Evolutionary conservation across 2,329 filamentous ascomycete genomes (phyloP), one percentile per base, ranked within the genome.

Genomic region (Thelonectria olida): DNA sequence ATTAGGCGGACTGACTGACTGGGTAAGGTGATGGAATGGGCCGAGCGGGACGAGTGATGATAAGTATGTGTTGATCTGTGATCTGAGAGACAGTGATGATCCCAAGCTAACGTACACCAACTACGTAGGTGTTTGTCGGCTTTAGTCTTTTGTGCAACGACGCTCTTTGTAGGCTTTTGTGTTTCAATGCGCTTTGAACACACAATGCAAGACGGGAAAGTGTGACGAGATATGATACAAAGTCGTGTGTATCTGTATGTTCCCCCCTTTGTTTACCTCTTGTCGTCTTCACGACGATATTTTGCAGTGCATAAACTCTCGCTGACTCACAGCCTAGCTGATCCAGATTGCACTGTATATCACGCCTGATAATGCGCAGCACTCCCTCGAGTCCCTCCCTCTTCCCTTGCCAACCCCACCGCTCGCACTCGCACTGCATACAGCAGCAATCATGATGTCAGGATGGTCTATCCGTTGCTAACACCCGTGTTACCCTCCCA

Each of bases 341-440:
- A 25, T 23, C 34, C 25, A 41, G 34, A 44, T 53, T 53, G 50
- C 38, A 44, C 38, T 28, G 50, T 44, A 42, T 53, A 52, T 53
- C 50, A 44, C 5, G n/a, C 27, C 17, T 51, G 15, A 34, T 48
- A 48, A 19, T 19, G 31, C 28, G 28, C 28, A 31, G 28, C 2
- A 34, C 12, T 13, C 31, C 4, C 12, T 34, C 31, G 31, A 34
- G 15, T 34, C 10, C 31, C 31, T 34, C 31, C 31, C n/a, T 34
- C 15, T n/a, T 31, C 31, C 36, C 36, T 15, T 15, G 36, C 8
- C 36, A 39, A 39, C 15, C 36, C 36, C n/a, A 15, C 31, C 36
- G 17, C n/a, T 39, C 17, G 12, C 36, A 2, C 4, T 17, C 36
- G 17, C 36, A 31, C 12, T 31, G 27, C 27, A 31, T 7, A 31